Base-by-base conservation (phyloP, 2,329 filamentous ascomycete species). In the Lecanoromycetidae sp. region DNA sequence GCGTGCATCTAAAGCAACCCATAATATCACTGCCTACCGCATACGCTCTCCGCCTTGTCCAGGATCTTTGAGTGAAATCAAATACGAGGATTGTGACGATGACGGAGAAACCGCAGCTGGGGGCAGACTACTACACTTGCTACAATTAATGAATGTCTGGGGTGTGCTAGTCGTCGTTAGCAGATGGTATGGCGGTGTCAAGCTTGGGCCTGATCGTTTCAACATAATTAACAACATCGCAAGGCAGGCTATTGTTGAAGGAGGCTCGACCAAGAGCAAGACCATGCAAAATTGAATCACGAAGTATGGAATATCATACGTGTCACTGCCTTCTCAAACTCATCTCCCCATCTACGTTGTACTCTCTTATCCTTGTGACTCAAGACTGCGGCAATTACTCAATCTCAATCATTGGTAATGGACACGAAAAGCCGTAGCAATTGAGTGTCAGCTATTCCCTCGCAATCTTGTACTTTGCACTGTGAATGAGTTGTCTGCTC, bases 111-210 rank as follows among this genome's bases (percentile, higher is more conserved):
- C 84, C 22, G 91, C 91, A 5, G 91, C 91, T 0, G 91, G 91
- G 0, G 80, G 83, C 0, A 74, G 91, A 34, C 65, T 98, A 59
- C 66, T 96, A 51, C 87, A 94, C 66, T 69, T 98, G 25, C 82
- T 98, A 80, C 87, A 95, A 68, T 67, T 94, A 52, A 95, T 95
- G 85, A 85, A 88, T 59, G 72, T 93, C 9, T 95, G 88, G 87
- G 78, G 93, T 63, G 82, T 83, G 13, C 82, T 96, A 69, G 87
- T 98, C 0, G 82, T 98, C 3, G 90, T 98, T 23, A 87, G 85
- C 32, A 71, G 91, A 53, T 98, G 91, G 91, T 98, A 94, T 64
- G 91, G 91, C 3, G 91, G 91, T 1, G 76, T 94, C 49, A 82
- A 87, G 57, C 66, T 98, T 37, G 91, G 91, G 0, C 88, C 90